Base-by-base conservation (phyloP, 2,329 filamentous ascomycete species). In the Bipolaris gigantea region DNA sequence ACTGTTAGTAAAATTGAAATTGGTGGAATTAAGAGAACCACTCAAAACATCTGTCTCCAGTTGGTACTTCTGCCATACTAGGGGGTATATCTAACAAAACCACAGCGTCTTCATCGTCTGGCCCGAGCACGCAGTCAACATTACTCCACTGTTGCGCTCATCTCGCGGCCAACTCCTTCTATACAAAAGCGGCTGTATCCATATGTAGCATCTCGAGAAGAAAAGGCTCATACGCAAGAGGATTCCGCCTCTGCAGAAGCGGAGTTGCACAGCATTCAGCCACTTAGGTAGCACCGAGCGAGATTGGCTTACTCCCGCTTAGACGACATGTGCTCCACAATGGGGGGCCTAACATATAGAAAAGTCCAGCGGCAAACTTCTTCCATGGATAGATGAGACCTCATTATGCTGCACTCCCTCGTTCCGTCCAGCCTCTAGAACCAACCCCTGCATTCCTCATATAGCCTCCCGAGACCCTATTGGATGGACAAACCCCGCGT, bases 361-460 rank as follows among this genome's bases (percentile, higher is more conserved):
- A 19, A 16, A 8, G 4, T 21, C 27, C 35, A 25, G 46, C 15
- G 10, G 19, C 2, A 39, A 6, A 36, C 21, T 16, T 39, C 27
- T 30, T 30, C 9, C 21, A 42, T 15, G n/a, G 44, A 23, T 10
- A 48, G 25, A 43, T 33, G 42, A 38, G 15, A 18, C 40, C 21
- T 10, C 25, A 19, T 43, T 40, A 21, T 25, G 51, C 47, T 23
- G 35, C 23, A 10, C 15, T 40, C 21, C 47, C 35, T 54, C 34
- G 51, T 27, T 39, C 47, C 30, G 19, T 30, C 7, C n/a, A 30
- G 13, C 34, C 34, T 42, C 19, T 30, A 54, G 38, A 30, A 39
- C 23, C 8, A 18, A 50, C 11, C 51, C 51, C 41, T 54, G 47
- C 43, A 16, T 18, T 25, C 19, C 32, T 9, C n/a, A 36, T 39